phyloP scores from a whole-genome alignment of 1,284 basidiomycete genomes.

The Irpex lacteus region DNA sequence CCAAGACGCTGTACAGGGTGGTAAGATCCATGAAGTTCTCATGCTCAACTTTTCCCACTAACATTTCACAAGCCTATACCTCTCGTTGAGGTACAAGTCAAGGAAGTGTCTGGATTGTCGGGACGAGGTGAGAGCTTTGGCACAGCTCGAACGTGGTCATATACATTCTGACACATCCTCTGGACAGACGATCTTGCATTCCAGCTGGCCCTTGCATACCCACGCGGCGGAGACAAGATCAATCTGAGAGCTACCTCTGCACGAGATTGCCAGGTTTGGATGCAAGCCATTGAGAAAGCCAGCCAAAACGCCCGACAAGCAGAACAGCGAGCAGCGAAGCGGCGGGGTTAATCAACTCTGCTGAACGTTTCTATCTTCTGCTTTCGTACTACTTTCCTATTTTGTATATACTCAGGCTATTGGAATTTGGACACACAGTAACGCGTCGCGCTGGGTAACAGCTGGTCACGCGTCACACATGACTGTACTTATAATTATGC shows the following conservation, averaged over 20 bases:
- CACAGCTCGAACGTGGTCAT: not conserved
- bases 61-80: slow-evolving; percentile 55
- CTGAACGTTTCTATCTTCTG: not conserved
- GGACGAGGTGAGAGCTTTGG: slow-evolving; percentile 39
- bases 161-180: not conserved
- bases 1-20: slow-evolving; percentile 76
- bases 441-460: no score
- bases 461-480: no score
- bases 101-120: slow-evolving; percentile 38
- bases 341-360: not conserved
- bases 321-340: slow-evolving; percentile 27
- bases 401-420: no score
- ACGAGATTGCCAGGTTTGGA: slow-evolving; percentile 68
- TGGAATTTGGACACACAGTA: no score
- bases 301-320: slow-evolving; percentile 37
- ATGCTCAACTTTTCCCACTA: not conserved
- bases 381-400: no score
- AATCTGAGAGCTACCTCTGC: slow-evolving; percentile 56
- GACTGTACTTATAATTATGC: no score
- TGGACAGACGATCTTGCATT: slow-evolving; percentile 60
- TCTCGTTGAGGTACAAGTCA: slow-evolving; percentile 62
- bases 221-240: slow-evolving; percentile 74
- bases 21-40: slow-evolving; percentile 41
- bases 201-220: slow-evolving; percentile 63
- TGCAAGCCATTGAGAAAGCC: slow-evolving; percentile 45